Evolutionary conservation across 2,329 filamentous ascomycete species (phyloP).

Genomic region (Ophiostoma sp.): DNA sequence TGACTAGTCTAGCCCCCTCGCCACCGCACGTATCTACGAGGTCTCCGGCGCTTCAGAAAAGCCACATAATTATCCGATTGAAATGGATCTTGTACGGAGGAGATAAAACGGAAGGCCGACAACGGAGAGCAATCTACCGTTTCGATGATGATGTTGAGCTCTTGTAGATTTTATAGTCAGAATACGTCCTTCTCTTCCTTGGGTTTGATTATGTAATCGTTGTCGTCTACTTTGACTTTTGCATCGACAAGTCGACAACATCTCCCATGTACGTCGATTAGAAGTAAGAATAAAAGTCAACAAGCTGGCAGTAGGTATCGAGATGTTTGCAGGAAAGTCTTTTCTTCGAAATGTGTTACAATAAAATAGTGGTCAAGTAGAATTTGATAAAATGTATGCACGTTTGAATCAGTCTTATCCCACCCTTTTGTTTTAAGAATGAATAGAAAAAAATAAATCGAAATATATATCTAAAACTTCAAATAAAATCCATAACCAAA

Average conservation of each 20-base stretch:
- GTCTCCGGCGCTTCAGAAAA: not conserved
- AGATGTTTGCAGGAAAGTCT: no score
- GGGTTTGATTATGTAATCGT: not conserved
- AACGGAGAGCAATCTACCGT: not conserved
- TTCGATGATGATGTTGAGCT: not conserved
- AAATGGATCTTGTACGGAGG: not conserved
- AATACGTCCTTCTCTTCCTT: not conserved
- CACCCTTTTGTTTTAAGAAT: no score
- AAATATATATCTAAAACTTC: no score
- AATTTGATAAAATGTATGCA: no score
- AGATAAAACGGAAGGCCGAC: not conserved
- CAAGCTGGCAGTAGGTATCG: no score
- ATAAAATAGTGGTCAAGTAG: no score
- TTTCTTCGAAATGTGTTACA: no score
- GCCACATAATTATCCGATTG: not conserved
- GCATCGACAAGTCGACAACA: not conserved
- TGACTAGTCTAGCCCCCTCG: not conserved
- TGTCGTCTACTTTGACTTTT: not conserved
- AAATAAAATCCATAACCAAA: no score
- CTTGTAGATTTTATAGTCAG: not conserved
- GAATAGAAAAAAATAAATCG: no score
- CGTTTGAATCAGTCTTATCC: no score
- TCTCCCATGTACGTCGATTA: no score
- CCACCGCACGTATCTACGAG: conserved; percentile 9
- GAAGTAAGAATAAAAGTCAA: no score